Percentiles rank a stretch among this genome's conserved stretches.
phyloP scores from a whole-genome alignment of 345 rosid genomes.

The Brassica cretica region DNA sequence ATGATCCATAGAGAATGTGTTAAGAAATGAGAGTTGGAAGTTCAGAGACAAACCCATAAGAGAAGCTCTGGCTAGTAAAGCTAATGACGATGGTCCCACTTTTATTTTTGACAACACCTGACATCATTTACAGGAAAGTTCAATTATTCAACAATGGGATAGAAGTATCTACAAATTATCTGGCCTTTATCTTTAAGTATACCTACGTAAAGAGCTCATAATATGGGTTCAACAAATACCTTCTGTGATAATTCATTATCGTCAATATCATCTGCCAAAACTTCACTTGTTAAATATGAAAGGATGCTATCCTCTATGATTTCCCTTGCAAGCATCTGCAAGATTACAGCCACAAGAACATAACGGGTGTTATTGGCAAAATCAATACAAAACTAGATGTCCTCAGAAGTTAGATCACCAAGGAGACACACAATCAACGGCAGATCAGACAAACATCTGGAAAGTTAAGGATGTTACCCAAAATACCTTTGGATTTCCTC shows the following conservation, averaged over 20 bases:
- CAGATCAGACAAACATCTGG: background rate
- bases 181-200: background rate
- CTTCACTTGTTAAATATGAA: constrained; percentile 67
- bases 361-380: constrained; percentile 4
- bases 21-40: constrained; percentile 14
- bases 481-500: constrained; percentile 92
- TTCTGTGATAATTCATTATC: constrained; percentile 49
- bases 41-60: constrained; percentile 65
- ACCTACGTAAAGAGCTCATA: constrained; percentile 6
- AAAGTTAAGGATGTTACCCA: background rate
- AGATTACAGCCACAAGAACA: constrained; percentile 30
- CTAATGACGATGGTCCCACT: constrained; percentile 78
- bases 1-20: constrained; percentile 5
- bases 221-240: constrained; percentile 43
- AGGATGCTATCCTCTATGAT: constrained; percentile 81
- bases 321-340: constrained; percentile 85
- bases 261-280: constrained; percentile 49
- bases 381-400: constrained; percentile 16
- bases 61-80: constrained; percentile 75
- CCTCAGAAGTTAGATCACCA: constrained; percentile 4
- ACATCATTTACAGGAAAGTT: constrained; percentile 19
- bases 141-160: constrained; percentile 6
- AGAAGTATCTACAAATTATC: constrained; percentile 11
- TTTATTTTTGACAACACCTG: constrained; percentile 79
- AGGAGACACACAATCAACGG: constrained; percentile 17